Percentiles rank a stretch among this genome's conserved stretches.
Evolutionary conservation across 2,329 filamentous ascomycete species (phyloP).

Genomic region (Pestalotiopsis sp.): DNA sequence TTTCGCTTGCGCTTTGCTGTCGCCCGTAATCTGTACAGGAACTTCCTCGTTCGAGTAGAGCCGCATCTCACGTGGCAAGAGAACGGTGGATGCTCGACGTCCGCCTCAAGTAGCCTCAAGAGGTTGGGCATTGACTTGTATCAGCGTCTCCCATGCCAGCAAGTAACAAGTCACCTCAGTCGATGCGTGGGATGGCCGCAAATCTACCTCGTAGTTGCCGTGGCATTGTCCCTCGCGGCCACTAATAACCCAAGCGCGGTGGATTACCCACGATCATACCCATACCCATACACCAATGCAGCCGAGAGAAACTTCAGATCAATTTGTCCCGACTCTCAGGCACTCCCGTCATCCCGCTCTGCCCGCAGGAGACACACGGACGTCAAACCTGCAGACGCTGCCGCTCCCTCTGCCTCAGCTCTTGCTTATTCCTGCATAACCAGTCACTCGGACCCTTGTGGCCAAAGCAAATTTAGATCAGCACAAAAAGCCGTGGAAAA

Average conservation of each 20-base stretch:
- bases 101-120: not conserved
- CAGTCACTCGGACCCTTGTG: not conserved
- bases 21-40: not conserved
- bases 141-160: not conserved
- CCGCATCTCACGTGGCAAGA: not conserved
- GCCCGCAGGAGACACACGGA: not conserved
- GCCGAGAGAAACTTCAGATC: not conserved
- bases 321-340: not conserved
- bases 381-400: not conserved
- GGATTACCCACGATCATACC: not conserved
- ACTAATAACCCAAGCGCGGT: not conserved
- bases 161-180: not conserved
- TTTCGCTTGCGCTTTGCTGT: not conserved
- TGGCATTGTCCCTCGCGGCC: not conserved
- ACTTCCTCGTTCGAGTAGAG: not conserved
- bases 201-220: not conserved
- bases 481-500: not conserved
- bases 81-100: not conserved
- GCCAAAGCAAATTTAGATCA: not conserved
- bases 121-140: not conserved
- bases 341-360: not conserved
- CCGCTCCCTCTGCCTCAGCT: not conserved
- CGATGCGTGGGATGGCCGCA: not conserved
- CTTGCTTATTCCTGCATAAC: not conserved
- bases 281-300: not conserved